These are phyloP conservation scores for Podila horticola DNA, from an alignment of 192 early-diverging fungal species.

Conservation along the genomic window DNA sequence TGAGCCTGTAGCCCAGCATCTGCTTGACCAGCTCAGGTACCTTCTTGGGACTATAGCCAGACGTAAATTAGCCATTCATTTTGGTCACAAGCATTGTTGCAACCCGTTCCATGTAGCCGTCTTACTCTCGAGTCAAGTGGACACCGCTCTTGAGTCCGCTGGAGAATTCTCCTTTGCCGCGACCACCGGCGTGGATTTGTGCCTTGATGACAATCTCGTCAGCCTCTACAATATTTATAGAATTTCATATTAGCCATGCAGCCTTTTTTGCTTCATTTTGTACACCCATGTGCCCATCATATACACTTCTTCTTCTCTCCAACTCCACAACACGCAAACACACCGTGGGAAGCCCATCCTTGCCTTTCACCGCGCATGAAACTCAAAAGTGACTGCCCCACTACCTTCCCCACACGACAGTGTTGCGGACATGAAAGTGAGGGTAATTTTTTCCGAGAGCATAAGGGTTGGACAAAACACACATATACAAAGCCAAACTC, in stretches of 20 bases:
- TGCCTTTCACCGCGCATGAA: too few species aligned
- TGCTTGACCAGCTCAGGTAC: conserved; percentile 32
- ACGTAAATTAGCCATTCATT: not conserved
- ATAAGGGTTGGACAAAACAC: not conserved
- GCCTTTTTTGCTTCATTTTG: not conserved
- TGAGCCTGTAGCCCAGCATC: conserved; percentile 47
- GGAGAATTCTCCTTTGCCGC: conserved; percentile 44
- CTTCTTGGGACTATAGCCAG: conserved; percentile 18
- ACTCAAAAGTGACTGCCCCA: too few species aligned
- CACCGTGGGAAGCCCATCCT: too few species aligned
- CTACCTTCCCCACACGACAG: too few species aligned
- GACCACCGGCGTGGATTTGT: conserved; percentile 44
- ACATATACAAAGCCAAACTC: too few species aligned
- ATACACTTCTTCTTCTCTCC: too few species aligned
- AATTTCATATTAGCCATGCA: not conserved
- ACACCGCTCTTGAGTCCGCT: conserved; percentile 48
- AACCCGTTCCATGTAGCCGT: not conserved
- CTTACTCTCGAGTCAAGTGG: conserved; percentile 47
- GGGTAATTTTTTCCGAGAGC: not conserved
- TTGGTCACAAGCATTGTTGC: too few species aligned
- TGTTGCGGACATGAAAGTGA: too few species aligned
- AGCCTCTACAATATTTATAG: conserved; percentile 15
- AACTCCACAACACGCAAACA: too few species aligned
- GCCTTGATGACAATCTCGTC: conserved; percentile 49
- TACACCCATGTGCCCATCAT: not conserved